These are phyloP conservation scores for Fusarium chlamydosporum DNA, from an alignment of 2,329 filamentous ascomycete genomes.

Conservation along the genomic window DNA sequence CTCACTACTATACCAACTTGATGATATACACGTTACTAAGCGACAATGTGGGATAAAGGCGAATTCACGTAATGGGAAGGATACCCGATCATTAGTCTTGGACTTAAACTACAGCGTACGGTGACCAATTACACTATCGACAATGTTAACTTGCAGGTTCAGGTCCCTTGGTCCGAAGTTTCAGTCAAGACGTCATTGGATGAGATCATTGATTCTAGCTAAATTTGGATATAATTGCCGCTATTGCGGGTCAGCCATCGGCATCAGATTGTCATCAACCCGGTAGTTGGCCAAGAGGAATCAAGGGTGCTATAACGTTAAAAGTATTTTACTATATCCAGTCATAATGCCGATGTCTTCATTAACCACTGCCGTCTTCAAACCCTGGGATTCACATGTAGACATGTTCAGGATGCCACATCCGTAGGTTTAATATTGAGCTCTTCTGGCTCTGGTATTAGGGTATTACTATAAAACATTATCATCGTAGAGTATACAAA, in stretches of 20 bases:
- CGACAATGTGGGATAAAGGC: not conserved
- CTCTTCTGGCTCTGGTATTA: not conserved
- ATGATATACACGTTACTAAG: slow-evolving; percentile 18
- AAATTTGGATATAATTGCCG: slow-evolving; percentile 1
- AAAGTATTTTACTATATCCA: too few species aligned
- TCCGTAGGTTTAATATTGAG: too few species aligned
- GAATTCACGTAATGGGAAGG: slow-evolving; percentile 10
- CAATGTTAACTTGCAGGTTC: not conserved
- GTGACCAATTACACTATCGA: not conserved
- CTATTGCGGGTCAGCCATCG: not conserved
- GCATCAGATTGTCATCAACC: too few species aligned
- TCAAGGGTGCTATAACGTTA: too few species aligned
- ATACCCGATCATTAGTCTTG: not conserved
- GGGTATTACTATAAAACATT: slow-evolving; percentile 9
- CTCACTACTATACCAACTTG: not conserved
- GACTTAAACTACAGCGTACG: not conserved
- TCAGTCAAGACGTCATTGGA: not conserved
- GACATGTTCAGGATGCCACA: too few species aligned
- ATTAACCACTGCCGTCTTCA: too few species aligned
- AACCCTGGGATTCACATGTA: too few species aligned
- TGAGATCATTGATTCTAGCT: not conserved
- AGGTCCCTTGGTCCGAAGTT: slow-evolving; percentile 25
- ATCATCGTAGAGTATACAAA: slow-evolving; percentile 9
- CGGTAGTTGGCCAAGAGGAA: too few species aligned
- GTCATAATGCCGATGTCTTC: too few species aligned